Evolutionary conservation across 2,329 filamentous ascomycete genomes (phyloP).

Genomic region (Cladosporium sp.): DNA sequence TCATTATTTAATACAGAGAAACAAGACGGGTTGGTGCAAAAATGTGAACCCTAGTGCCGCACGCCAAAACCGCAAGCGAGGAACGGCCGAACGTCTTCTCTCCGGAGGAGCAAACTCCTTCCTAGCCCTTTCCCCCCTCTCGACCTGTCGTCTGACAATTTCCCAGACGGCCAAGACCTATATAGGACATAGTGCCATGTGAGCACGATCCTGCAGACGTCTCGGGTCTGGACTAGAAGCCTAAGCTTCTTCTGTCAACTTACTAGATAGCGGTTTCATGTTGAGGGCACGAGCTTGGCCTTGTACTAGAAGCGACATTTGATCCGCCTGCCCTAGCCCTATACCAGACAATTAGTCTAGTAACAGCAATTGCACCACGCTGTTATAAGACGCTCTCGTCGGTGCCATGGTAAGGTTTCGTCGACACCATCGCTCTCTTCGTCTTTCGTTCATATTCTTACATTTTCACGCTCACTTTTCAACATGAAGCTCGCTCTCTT

Average conservation of each 20-base stretch:
- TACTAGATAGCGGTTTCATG: background rate
- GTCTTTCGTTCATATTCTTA: background rate
- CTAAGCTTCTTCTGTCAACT: constrained; percentile 1
- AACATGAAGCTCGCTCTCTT: constrained; percentile 17
- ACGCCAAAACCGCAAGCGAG: background rate
- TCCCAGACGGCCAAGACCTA: background rate
- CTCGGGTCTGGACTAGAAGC: background rate
- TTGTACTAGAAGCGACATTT: constrained; percentile 10
- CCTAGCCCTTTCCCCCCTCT: background rate
- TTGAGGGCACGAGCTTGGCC: background rate
- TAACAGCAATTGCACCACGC: background rate
- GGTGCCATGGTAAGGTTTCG: background rate
- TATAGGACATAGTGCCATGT: constrained; percentile 3
- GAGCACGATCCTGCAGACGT: background rate
- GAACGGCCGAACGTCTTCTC: background rate
- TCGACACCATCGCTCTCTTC: background rate
- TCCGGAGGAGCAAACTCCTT: background rate
- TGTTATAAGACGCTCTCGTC: background rate
- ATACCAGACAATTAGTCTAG: background rate
- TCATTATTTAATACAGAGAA: background rate
- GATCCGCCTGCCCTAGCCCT: background rate
- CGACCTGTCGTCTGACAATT: background rate
- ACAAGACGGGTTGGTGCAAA: constrained; percentile 2
- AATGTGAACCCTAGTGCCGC: background rate
- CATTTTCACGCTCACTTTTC: background rate